phyloP scores from a whole-genome alignment of 208 protist genomes.

The Novymonas esmeraldas region DNA sequence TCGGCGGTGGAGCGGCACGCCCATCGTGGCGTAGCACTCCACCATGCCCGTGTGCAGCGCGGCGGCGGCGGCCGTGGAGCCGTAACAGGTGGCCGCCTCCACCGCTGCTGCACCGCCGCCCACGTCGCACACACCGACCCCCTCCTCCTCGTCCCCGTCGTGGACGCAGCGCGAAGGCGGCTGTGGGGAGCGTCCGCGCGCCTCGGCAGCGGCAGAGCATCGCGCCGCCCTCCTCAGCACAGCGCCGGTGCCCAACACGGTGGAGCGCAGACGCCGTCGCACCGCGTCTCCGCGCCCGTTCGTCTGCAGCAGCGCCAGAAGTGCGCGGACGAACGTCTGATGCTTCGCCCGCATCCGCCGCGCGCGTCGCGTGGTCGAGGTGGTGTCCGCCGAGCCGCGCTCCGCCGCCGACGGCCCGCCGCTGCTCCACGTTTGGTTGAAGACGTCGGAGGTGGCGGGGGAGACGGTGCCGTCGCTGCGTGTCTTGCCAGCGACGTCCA shows the following conservation, averaged over 20 bases:
- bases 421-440: conserved; percentile 28
- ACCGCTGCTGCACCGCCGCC: no score
- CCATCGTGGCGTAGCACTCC: conserved; percentile 28
- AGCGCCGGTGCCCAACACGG: conserved; percentile 16
- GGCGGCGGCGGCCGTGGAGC: conserved; percentile 19
- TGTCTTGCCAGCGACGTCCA: not conserved
- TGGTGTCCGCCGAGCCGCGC: not conserved
- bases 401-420: not conserved
- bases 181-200: not conserved
- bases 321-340: conserved; percentile 18
- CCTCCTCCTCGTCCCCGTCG: not conserved
- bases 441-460: conserved; percentile 7
- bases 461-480: not conserved
- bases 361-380: not conserved
- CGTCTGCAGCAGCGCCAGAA: conserved; percentile 23
- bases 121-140: no score
- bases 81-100: conserved; percentile 14
- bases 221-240: not conserved
- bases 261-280: conserved; percentile 19
- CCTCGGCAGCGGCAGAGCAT: not conserved
- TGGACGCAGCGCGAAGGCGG: not conserved
- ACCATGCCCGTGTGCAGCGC: conserved; percentile 31
- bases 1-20: conserved; percentile 7
- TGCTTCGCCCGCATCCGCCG: conserved; percentile 9
- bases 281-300: conserved; percentile 15